phyloP scores from a whole-genome alignment of 179 eudicot species.

The Patellifolia procumbens region DNA sequence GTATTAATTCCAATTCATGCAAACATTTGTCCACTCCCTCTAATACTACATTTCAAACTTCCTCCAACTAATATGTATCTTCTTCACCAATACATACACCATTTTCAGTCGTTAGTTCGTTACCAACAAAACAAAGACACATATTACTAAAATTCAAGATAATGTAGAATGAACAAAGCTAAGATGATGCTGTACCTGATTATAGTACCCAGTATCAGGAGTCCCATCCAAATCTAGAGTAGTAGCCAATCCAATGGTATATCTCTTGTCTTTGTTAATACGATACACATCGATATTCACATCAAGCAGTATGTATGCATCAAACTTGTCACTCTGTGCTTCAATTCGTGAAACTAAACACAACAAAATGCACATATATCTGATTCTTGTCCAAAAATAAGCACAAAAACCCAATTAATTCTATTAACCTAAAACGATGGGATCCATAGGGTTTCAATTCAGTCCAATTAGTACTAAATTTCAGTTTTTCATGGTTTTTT shows the following conservation, averaged over 20 bases:
- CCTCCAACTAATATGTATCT: background rate
- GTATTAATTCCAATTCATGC: too few species aligned
- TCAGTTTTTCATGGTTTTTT: too few species aligned
- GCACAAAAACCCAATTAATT: background rate
- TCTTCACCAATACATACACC: background rate
- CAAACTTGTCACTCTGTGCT: too few species aligned
- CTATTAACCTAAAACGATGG: background rate
- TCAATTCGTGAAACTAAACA: too few species aligned
- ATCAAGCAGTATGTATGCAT: conserved; percentile 14
- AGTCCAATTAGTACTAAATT: too few species aligned
- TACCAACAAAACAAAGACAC: background rate
- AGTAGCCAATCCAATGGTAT: conserved; percentile 74
- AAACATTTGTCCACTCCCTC: background rate
- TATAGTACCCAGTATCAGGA: conserved; percentile 82
- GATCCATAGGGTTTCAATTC: too few species aligned
- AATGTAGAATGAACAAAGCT: background rate
- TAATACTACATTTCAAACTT: too few species aligned
- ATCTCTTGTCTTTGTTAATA: conserved; percentile 63
- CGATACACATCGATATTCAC: conserved; percentile 82
- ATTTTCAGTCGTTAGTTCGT: too few species aligned
- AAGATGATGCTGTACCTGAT: conserved; percentile 47
- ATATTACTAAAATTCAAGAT: background rate
- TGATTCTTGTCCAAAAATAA: background rate
- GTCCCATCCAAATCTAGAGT: conserved; percentile 88
- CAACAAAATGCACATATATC: background rate